A percentile compares a stretch with the other conserved stretches of the same genome.
Evolutionary conservation across 371 early-diverging fungal species (phyloP).

Genomic region (Batrachochytrium dendrobatidis): DNA sequence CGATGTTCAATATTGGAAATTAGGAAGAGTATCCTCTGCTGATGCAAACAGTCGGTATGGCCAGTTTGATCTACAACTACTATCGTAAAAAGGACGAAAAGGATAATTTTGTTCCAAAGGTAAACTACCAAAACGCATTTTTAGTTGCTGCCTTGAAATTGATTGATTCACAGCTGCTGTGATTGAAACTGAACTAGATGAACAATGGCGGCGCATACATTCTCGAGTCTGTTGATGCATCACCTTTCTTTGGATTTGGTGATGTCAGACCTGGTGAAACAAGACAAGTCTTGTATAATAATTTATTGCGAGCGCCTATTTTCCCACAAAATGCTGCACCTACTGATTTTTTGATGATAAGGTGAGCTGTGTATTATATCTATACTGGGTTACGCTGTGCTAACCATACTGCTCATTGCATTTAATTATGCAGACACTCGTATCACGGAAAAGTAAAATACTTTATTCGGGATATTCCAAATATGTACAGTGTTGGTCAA

Average conservation of each 20-base stretch:
- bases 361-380: constrained; percentile 23
- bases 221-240: constrained; percentile 90
- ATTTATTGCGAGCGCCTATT: constrained; percentile 93
- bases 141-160: background rate
- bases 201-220: constrained; percentile 81
- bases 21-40: constrained; percentile 97
- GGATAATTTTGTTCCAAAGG: constrained; percentile 68
- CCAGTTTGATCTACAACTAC: constrained; percentile 90
- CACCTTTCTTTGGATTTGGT: constrained; percentile 96
- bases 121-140: too few species aligned
- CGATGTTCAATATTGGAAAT: too few species aligned
- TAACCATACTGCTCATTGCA: background rate
- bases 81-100: constrained; percentile 89
- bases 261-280: constrained; percentile 90
- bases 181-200: constrained; percentile 22
- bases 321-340: constrained; percentile 71
- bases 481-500: constrained; percentile 93
- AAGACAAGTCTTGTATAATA: constrained; percentile 87
- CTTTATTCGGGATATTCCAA: constrained; percentile 78
- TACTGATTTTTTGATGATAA: constrained; percentile 83
- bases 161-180: constrained; percentile 6
- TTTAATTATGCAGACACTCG: constrained; percentile 25
- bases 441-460: constrained; percentile 67
- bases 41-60: constrained; percentile 96
- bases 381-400: background rate